Conservation (phyloP, 192 early-diverging fungal genomes). For the Phycomyces blakesleeanus region DNA sequence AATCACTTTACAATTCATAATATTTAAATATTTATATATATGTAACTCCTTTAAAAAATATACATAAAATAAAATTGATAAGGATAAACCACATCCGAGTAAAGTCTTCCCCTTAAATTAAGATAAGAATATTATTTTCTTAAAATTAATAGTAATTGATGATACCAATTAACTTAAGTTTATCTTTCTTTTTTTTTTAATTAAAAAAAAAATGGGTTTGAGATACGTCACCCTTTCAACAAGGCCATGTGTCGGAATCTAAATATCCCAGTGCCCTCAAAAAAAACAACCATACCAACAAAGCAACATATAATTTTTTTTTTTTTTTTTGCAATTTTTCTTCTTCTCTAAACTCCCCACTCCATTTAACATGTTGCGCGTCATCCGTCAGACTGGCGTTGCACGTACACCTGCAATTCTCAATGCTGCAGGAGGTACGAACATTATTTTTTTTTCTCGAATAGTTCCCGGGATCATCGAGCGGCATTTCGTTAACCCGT, state of each 20-base stretch:
- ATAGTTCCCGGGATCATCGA: not conserved
- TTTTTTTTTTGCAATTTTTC: conserved; percentile 16
- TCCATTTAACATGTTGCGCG: conserved; percentile 27
- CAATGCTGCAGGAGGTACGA: conserved; percentile 19
- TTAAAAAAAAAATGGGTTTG: too few species aligned
- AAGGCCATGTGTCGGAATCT: not conserved
- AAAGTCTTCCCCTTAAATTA: too few species aligned
- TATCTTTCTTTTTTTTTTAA: not conserved
- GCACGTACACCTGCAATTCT: conserved; percentile 22
- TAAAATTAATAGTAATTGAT: not conserved
- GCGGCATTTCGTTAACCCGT: not conserved
- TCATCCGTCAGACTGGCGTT: conserved; percentile 29
- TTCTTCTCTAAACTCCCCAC: conserved; percentile 13
- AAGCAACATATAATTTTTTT: conserved; percentile 5
- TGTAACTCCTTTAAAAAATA: too few species aligned
- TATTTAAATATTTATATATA: too few species aligned
- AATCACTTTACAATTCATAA: too few species aligned
- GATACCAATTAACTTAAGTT: not conserved
- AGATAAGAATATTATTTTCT: too few species aligned
- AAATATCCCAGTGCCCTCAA: not conserved
- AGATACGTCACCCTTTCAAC: not conserved
- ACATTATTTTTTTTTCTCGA: not conserved
- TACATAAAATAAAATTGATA: too few species aligned
- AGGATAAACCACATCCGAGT: too few species aligned
- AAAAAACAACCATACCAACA: not conserved